Conservation (phyloP, 1,139 yeast species). For the Pichia sp. region DNA sequence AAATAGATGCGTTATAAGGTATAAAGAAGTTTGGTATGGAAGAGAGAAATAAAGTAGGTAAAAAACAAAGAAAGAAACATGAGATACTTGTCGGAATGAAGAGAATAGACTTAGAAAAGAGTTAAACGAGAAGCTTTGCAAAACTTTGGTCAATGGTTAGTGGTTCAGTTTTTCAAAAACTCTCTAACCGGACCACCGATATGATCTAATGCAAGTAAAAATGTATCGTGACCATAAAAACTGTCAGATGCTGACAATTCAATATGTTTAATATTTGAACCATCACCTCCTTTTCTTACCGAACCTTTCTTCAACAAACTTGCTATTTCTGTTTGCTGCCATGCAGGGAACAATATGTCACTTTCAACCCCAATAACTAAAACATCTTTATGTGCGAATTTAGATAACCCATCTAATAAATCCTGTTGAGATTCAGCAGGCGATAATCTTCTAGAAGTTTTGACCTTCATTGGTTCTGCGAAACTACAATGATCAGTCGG, state of each 20-base stretch:
- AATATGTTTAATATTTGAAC: conserved; percentile 44
- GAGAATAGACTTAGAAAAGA: not conserved
- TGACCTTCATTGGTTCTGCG: conserved; percentile 47
- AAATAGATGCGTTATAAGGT: no score
- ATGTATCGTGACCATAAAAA: conserved; percentile 87
- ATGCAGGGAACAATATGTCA: conserved; percentile 83
- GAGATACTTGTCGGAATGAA: no score
- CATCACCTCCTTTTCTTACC: conserved; percentile 27
- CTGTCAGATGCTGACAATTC: conserved; percentile 73
- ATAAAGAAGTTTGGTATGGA: no score
- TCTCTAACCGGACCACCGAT: conserved; percentile 68
- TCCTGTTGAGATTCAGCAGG: conserved; percentile 53
- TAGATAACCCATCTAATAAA: conserved; percentile 54
- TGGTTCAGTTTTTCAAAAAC: conserved; percentile 33
- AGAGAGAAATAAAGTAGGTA: no score
- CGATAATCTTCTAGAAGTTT: conserved; percentile 29
- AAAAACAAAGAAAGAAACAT: not conserved
- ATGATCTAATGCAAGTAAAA: conserved; percentile 66
- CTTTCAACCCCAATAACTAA: conserved; percentile 87
- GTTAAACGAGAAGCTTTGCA: not conserved
- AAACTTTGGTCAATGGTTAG: not conserved
- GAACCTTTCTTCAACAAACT: conserved; percentile 42
- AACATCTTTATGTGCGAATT: conserved; percentile 55
- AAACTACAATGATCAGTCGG: conserved; percentile 28
- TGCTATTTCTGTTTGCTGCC: conserved; percentile 87